Evolutionary conservation across 345 rosid genomes (phyloP), one percentile per base, ranked within the genome.

Genomic region (Turritis glabra): DNA sequence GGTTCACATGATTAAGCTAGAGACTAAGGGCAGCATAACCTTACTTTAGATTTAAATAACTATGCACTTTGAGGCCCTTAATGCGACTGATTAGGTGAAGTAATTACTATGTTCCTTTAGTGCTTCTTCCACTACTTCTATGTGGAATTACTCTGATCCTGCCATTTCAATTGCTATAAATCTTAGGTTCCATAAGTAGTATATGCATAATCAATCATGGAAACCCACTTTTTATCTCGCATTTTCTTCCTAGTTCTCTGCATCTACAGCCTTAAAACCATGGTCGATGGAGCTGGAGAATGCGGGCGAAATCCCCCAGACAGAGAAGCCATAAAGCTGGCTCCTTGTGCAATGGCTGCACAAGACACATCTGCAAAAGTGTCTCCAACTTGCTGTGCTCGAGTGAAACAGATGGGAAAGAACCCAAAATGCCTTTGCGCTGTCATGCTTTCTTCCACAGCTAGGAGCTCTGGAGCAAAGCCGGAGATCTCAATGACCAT

Each of bases 401-500:
- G 85, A 68, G 85, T 95, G 67, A 86, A 79, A 85, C 84, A 72
- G 68, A 83, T 95, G 5, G 97, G 93, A 29, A 85, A 82, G 78
- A 92, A 82, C 60, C 97, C 99, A 0, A 65, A 80, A 75, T 92
- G 97, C 57, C 90, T 92, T 1, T 92, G 96, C 17, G 92, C 97
- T 43, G 96, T 84, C 30, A 90, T 95, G 96, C 94, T 90, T 40
- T 90, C 97, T 3, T 84, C 90, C 43, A 90, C 91, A 3, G 97
- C 96, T 22, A 89, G 80, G 53, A 85, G 77, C 30, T 83, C 92
- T 4, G 99, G 99, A 12, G 75, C 80, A 71, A 85, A 88, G 79
- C 91, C 92, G 0, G 91, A 84, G 61, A 58, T 86, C 26, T 96
- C 99, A 6, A 67, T 95, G 54, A 90, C 97, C 77, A 87, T 95